Conservation (phyloP, 495 filamentous ascomycete genomes). For the Xylaria intraflava region DNA sequence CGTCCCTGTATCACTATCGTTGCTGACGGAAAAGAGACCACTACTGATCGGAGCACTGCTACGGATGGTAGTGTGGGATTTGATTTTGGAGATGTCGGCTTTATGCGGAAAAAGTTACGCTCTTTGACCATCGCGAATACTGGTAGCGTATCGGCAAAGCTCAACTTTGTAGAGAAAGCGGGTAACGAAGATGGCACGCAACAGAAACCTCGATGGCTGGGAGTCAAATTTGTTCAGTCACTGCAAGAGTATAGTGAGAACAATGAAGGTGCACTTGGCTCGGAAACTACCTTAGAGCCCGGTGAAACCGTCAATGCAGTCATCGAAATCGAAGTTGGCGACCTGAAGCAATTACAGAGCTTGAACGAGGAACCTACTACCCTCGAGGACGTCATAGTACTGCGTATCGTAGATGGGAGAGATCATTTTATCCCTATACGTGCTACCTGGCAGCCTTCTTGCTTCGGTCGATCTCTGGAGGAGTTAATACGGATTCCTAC, state of each 20-base stretch:
- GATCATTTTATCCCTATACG: constrained; percentile 86
- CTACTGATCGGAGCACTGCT: constrained; percentile 11
- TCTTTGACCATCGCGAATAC: constrained; percentile 86
- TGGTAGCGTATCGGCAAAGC: constrained; percentile 64
- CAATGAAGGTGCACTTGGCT: constrained; percentile 29
- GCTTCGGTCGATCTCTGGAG: constrained; percentile 74
- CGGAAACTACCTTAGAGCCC: constrained; percentile 61
- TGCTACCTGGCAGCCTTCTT: constrained; percentile 72
- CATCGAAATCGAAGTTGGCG: constrained; percentile 56
- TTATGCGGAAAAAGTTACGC: constrained; percentile 55
- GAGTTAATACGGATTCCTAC: constrained; percentile 81
- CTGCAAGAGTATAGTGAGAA: constrained; percentile 5
- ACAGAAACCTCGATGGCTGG: constrained; percentile 55
- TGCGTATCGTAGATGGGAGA: constrained; percentile 77
- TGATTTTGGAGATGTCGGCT: constrained; percentile 68
- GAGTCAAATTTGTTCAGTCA: constrained; percentile 51
- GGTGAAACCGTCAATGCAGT: constrained; percentile 72
- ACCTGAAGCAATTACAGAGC: constrained; percentile 53
- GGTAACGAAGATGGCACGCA: constrained; percentile 36
- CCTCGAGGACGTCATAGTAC: constrained; percentile 80
- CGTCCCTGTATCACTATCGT: constrained; percentile 80
- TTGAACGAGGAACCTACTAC: constrained; percentile 62
- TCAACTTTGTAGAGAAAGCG: constrained; percentile 67
- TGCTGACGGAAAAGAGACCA: constrained; percentile 50
- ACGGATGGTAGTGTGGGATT: constrained; percentile 47